phyloP scores from a whole-genome alignment of 176 grass and related monocot species.

The Zoysia pacifica region DNA sequence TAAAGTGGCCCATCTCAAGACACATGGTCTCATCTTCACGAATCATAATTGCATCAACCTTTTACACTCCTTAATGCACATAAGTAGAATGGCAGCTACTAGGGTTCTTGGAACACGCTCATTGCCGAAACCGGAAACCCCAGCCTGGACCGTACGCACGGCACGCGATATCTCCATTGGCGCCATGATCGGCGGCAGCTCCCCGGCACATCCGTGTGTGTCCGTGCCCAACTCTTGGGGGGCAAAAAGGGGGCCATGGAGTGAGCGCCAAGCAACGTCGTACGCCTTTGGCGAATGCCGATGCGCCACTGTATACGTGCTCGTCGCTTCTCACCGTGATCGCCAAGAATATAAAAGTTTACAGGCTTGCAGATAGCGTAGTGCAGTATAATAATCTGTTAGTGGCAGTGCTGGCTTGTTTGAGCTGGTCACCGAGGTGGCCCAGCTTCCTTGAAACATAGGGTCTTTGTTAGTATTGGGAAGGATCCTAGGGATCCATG shows the following conservation, averaged over 20 bases:
- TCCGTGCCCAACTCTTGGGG: constrained; percentile 44
- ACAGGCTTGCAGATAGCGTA: background rate
- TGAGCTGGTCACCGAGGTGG: background rate
- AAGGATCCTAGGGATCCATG: constrained; percentile 48
- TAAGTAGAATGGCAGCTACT: constrained; percentile 45
- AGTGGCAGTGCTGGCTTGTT: background rate
- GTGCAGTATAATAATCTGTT: background rate
- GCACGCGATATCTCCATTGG: constrained; percentile 42
- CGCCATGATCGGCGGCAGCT: constrained; percentile 46
- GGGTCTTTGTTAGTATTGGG: constrained; percentile 34
- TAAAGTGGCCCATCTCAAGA: constrained; percentile 27
- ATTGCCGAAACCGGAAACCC: constrained; percentile 51
- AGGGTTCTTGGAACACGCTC: constrained; percentile 44
- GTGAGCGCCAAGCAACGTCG: constrained; percentile 69
- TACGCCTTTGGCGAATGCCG: constrained; percentile 82
- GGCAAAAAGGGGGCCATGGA: constrained; percentile 34
- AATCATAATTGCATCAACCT: constrained; percentile 25
- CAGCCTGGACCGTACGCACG: constrained; percentile 37
- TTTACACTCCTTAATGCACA: constrained; percentile 35
- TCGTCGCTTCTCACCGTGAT: constrained; percentile 4
- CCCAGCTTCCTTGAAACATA: background rate
- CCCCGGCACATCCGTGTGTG: constrained; percentile 55
- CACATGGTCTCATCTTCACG: constrained; percentile 13
- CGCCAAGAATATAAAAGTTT: background rate
- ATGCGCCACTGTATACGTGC: constrained; percentile 40